Percentiles rank a stretch among this genome's conserved stretches.
Evolutionary conservation across 306 rosid species (phyloP).

Genomic region (Medicago lupulina): DNA sequence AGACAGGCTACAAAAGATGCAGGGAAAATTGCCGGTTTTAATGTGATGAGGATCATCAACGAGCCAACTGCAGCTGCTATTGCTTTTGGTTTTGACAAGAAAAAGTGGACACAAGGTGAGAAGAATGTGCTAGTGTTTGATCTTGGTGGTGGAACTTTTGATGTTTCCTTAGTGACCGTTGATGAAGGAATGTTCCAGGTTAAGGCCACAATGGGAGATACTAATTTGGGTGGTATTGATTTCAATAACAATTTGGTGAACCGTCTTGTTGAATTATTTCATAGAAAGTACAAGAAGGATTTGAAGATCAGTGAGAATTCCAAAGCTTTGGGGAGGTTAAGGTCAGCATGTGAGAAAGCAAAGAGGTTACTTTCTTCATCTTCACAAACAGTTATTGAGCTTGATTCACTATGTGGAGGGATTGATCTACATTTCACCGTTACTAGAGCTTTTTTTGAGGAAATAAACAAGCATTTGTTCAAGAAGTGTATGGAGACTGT

Average conservation of each 20-base stretch:
- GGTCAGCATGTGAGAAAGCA: constrained; percentile 20
- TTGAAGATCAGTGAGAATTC: constrained; percentile 27
- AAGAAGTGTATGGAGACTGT: constrained; percentile 48
- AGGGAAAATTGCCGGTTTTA: constrained; percentile 45
- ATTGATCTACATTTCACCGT: neutral
- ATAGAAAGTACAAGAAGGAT: constrained; percentile 42
- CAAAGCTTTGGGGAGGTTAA: constrained; percentile 44
- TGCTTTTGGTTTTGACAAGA: constrained; percentile 53
- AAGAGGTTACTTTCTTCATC: no score
- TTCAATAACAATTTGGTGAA: constrained; percentile 48
- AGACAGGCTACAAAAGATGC: constrained; percentile 58
- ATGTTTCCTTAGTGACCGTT: constrained; percentile 48
- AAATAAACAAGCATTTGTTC: constrained; percentile 48
- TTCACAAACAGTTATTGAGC: no score
- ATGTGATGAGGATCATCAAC: constrained; percentile 53
- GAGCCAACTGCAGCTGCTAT: constrained; percentile 59
- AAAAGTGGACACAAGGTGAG: constrained; percentile 43
- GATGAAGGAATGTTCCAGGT: constrained; percentile 55
- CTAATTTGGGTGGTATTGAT: constrained; percentile 52
- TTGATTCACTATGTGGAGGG: no score
- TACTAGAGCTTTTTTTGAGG: constrained; percentile 46
- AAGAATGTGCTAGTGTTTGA: constrained; percentile 54
- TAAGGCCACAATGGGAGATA: constrained; percentile 50
- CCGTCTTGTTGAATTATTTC: constrained; percentile 29
- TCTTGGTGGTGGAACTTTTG: constrained; percentile 59